Evolutionary conservation across 2,329 filamentous ascomycete genomes (phyloP).

Genomic region (Amesomyces nigricolor): DNA sequence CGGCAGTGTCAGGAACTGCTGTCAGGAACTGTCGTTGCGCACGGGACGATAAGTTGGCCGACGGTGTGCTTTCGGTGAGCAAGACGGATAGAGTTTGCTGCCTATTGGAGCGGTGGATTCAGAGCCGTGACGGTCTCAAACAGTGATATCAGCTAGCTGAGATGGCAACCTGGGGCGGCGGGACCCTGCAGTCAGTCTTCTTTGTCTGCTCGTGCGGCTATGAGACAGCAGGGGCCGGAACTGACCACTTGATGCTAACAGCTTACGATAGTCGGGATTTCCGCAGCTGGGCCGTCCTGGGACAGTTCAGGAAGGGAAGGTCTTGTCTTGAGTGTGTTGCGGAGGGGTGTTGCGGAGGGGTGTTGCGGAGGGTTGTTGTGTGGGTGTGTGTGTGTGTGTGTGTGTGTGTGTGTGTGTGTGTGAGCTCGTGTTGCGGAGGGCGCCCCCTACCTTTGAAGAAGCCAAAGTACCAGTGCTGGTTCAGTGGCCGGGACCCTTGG

Average conservation of each 20-base stretch:
- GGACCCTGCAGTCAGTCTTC: conserved; percentile 29
- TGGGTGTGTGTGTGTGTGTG: background rate
- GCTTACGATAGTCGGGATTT: conserved; percentile 13
- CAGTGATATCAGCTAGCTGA: conserved; percentile 23
- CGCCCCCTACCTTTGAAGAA: conserved; percentile 24
- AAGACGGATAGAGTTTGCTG: conserved; percentile 13
- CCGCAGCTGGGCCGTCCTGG: background rate
- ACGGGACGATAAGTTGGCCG: conserved; percentile 18
- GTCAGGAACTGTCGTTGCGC: background rate
- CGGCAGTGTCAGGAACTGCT: conserved; percentile 1
- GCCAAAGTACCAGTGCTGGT: conserved; percentile 15
- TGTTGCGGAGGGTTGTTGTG: background rate
- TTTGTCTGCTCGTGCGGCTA: conserved; percentile 30
- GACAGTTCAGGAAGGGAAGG: background rate
- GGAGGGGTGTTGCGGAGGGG: background rate
- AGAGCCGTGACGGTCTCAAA: conserved; percentile 22
- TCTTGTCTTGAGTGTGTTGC: background rate
- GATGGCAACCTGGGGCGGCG: conserved; percentile 15
- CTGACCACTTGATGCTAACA: conserved; percentile 26
- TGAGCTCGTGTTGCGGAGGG: conserved; percentile 18
- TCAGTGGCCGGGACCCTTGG: conserved; percentile 23
- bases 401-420: background rate
- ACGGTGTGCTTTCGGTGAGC: conserved; percentile 15
- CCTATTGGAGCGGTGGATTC: conserved; percentile 17
- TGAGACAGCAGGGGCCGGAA: conserved; percentile 31